Evolutionary conservation across 2,329 filamentous ascomycete species (phyloP).

Genomic region (Macrophomina phaseolina): DNA sequence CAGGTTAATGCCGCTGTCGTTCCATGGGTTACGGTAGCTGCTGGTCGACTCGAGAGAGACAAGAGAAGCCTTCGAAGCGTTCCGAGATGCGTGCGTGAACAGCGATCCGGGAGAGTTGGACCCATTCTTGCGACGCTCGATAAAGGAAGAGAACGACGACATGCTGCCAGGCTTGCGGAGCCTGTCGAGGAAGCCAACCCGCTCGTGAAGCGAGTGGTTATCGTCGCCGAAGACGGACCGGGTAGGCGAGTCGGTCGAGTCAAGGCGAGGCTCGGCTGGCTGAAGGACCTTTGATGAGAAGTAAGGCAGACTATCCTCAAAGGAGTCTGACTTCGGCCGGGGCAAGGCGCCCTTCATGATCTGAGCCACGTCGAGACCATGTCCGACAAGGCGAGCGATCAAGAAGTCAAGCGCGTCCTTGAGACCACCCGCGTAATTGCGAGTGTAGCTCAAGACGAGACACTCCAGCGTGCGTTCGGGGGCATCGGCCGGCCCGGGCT

Average conservation of each 20-base stretch:
- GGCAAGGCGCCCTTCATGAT: constrained; percentile 94
- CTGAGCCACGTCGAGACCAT: constrained; percentile 79
- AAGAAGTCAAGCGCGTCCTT: constrained; percentile 97
- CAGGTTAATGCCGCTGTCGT: constrained; percentile 94
- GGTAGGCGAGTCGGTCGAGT: constrained; percentile 86
- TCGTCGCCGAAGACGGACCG: constrained; percentile 84
- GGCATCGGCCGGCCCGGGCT: constrained; percentile 47
- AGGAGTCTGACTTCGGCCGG: constrained; percentile 97
- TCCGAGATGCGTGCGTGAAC: constrained; percentile 86
- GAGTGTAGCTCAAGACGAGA: constrained; percentile 72
- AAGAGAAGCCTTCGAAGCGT: constrained; percentile 92
- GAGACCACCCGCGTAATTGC: constrained; percentile 94
- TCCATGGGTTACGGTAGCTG: constrained; percentile 97
- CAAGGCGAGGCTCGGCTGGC: constrained; percentile 77
- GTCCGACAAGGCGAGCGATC: constrained; percentile 81
- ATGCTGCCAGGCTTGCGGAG: constrained; percentile 94
- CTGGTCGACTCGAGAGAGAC: constrained; percentile 95
- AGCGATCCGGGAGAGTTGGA: constrained; percentile 77
- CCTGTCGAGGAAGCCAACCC: constrained; percentile 81
- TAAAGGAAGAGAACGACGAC: constrained; percentile 92
- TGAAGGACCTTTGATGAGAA: constrained; percentile 97
- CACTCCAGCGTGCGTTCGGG: constrained; percentile 53
- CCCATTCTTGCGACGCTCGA: constrained; percentile 93
- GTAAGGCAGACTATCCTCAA: constrained; percentile 94
- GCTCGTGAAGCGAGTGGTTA: constrained; percentile 70